These are phyloP conservation scores for Entamoeba dispar DNA, from an alignment of 208 protist genomes.

Conservation along the genomic window DNA sequence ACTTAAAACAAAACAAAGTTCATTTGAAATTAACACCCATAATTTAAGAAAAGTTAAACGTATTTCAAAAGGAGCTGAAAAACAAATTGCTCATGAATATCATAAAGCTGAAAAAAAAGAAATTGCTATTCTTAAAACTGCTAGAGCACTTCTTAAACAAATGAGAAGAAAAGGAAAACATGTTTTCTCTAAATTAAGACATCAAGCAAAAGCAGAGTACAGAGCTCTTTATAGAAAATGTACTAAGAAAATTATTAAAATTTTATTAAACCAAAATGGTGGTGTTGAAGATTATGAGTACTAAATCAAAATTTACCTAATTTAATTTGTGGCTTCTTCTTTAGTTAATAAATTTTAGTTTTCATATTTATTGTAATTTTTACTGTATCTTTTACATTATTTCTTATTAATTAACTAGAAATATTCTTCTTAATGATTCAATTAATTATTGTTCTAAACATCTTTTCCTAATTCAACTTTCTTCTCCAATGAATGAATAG, in stretches of 20 bases:
- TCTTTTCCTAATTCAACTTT: not conserved
- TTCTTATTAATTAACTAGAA: too few species aligned
- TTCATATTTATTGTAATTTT: too few species aligned
- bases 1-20: not conserved
- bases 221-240: not conserved
- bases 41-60: not conserved
- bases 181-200: not conserved
- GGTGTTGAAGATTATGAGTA: too few species aligned
- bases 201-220: not conserved
- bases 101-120: not conserved
- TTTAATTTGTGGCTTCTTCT: too few species aligned
- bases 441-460: too few species aligned
- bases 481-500: not conserved
- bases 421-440: too few species aligned
- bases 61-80: not conserved
- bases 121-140: not conserved
- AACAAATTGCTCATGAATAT: not conserved
- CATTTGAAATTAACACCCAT: not conserved
- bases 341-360: too few species aligned
- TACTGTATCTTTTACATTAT: too few species aligned
- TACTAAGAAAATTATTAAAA: not conserved
- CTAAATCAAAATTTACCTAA: too few species aligned
- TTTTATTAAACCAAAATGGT: not conserved
- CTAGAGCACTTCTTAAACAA: not conserved
- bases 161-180: not conserved